Evolutionary conservation across 768 basidiomycete species (phyloP), one percentile per base, ranked within the genome.

Genomic region (Phylloporus sp.): DNA sequence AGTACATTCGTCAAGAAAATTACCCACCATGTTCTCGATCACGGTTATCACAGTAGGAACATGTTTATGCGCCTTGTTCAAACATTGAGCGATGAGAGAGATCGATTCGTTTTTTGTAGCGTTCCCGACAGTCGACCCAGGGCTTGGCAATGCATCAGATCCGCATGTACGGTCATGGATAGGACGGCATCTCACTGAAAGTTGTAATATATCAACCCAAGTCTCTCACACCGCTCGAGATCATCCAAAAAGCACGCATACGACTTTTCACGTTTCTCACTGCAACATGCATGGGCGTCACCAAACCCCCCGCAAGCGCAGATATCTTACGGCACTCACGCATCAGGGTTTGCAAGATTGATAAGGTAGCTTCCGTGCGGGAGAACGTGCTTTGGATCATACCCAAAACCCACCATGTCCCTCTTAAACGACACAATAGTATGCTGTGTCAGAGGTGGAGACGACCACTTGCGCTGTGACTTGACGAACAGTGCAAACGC

Each of bases 361-460:
- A 93, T 79, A 26, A 94, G 77, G 64, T 93, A 94, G 57, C 82
- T 91, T 26, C 89, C 91, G 57, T 94, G 92, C 1, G 90, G 90
- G 3, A 95, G 70, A 2, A 93, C 75, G 53, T 86, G 70, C n/a
- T 72, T 69, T 3, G 78, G 69, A 1, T 77, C 70, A 63, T 92
- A 92, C 2, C 80, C 79, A 53, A 84, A 79, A 28, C 76, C 74
- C 48, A 70, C 60, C 80, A 91, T n/a, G n/a, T n/a, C n/a, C n/a
- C n/a, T n/a, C n/a, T n/a, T n/a, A n/a, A n/a, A n/a, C n/a, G n/a
- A n/a, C n/a, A n/a, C n/a, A n/a, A n/a, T n/a, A n/a, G n/a, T n/a
- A n/a, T n/a, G n/a, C n/a, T n/a, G n/a, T n/a, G 74, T 76, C 2
- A 91, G 73, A 3, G 81, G 70, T 4, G 84, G 80, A 5, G 85